Percentiles rank a stretch among this genome's conserved stretches.
These are phyloP conservation scores for Trapa bicornis DNA, from an alignment of 345 rosid species.

Conservation along the genomic window DNA sequence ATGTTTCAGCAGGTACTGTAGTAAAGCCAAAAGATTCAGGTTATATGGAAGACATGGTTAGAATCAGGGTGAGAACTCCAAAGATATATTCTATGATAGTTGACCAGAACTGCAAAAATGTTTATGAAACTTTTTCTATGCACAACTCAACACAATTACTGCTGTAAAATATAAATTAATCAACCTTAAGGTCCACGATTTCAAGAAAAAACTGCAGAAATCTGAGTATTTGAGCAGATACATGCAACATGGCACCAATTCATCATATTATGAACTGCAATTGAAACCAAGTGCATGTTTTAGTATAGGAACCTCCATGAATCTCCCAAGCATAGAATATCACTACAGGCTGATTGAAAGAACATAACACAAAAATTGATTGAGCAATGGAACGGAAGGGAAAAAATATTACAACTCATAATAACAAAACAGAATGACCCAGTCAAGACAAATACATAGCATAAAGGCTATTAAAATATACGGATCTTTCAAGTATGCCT, in stretches of 20 bases:
- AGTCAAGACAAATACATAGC: neutral
- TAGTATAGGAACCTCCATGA: neutral
- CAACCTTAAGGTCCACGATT: neutral
- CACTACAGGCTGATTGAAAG: neutral
- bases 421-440: neutral
- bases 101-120: neutral
- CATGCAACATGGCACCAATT: no score
- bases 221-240: no score
- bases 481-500: neutral
- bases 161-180: neutral
- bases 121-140: neutral
- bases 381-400: neutral
- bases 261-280: no score
- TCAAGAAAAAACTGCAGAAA: no score
- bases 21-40: neutral
- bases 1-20: neutral
- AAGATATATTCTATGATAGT: neutral
- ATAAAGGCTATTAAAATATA: neutral
- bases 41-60: neutral
- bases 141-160: neutral
- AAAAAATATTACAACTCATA: neutral
- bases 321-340: neutral
- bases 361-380: neutral
- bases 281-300: no score
- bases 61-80: neutral